Conservation (phyloP, 2,329 filamentous ascomycete genomes). For the Hymenoscyphus fraxineus region DNA sequence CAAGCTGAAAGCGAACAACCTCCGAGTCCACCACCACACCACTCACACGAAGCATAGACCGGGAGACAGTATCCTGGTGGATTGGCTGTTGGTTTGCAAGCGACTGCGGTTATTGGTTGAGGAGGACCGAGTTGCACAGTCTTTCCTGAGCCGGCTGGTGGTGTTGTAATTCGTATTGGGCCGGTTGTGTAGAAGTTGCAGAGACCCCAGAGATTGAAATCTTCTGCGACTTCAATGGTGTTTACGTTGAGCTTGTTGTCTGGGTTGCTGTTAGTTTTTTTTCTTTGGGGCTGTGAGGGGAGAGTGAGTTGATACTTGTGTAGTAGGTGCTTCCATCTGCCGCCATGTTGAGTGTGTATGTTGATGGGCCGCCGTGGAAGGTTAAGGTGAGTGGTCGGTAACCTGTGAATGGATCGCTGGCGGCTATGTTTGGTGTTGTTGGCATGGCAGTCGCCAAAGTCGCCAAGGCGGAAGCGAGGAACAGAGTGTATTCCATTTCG, state of each 20-base stretch:
- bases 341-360: conserved; percentile 41
- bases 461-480: neutral
- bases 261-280: conserved; percentile 20
- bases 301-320: conserved; percentile 36
- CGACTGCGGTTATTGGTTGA: conserved; percentile 41
- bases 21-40: conserved; percentile 13
- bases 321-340: conserved; percentile 39
- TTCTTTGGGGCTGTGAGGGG: neutral
- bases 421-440: neutral
- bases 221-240: conserved; percentile 39
- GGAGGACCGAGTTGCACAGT: conserved; percentile 43
- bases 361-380: conserved; percentile 42
- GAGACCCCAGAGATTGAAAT: conserved; percentile 41
- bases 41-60: conserved; percentile 35
- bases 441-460: neutral
- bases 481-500: neutral
- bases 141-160: neutral
- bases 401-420: conserved; percentile 3
- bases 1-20: conserved; percentile 17
- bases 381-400: conserved; percentile 35
- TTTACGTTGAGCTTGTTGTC: conserved; percentile 40
- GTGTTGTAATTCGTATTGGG: neutral
- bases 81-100: conserved; percentile 27
- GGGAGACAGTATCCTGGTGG: conserved; percentile 42
- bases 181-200: conserved; percentile 44